These are phyloP conservation scores for Linum tenue DNA, from an alignment of 345 rosid genomes.

Conservation along the genomic window DNA sequence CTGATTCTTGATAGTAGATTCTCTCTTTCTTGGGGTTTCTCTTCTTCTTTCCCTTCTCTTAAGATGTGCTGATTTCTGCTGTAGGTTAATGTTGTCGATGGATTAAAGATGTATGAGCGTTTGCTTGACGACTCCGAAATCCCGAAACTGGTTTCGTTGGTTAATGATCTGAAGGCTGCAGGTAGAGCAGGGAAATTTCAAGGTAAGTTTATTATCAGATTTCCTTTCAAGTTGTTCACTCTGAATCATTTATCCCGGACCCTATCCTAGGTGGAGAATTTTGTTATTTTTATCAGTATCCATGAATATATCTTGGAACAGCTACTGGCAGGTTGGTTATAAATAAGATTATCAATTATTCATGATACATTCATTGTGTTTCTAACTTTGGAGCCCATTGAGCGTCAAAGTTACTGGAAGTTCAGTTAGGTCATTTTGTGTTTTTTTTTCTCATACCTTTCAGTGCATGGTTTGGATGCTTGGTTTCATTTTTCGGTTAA, in stretches of 20 bases:
- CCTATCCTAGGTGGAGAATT: too few species aligned
- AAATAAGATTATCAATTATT: too few species aligned
- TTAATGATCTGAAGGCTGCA: conserved; percentile 55
- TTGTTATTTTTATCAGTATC: too few species aligned
- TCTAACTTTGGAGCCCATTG: too few species aligned
- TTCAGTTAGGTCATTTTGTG: too few species aligned
- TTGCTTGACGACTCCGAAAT: conserved; percentile 50
- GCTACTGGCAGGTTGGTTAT: too few species aligned
- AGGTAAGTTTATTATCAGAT: conserved; percentile 44
- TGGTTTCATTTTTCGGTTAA: neutral
- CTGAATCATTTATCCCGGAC: neutral
- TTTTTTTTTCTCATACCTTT: too few species aligned
- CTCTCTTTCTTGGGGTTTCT: neutral
- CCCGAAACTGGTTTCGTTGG: conserved; percentile 56
- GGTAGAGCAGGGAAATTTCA: conserved; percentile 76
- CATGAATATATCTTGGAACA: too few species aligned
- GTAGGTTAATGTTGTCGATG: conserved; percentile 92
- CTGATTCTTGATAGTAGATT: neutral
- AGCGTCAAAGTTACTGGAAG: too few species aligned
- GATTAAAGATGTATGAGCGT: conserved; percentile 63
- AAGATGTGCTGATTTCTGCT: conserved; percentile 8
- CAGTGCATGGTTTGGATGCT: too few species aligned
- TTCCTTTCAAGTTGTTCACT: neutral
- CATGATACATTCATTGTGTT: too few species aligned
- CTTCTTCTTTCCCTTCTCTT: conserved; percentile 7